Percentiles rank a stretch among this genome's conserved stretches.
phyloP scores from a whole-genome alignment of 2,329 filamentous ascomycete genomes.

The Ascosphaera acerosa region DNA sequence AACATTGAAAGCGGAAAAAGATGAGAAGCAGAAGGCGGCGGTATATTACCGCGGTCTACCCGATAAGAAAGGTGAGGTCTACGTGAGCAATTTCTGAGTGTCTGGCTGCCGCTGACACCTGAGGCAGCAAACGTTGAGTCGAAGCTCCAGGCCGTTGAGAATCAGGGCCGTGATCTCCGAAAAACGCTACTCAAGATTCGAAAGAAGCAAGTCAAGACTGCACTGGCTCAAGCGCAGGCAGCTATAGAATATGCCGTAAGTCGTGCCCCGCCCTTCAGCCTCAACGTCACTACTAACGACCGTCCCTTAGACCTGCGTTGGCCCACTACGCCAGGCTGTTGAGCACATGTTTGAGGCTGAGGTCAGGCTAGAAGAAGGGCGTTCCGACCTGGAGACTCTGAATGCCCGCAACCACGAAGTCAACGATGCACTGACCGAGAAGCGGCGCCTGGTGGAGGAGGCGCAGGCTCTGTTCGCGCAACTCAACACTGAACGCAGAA shows the following conservation, averaged over 20 bases:
- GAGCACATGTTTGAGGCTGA: conserved; percentile 41
- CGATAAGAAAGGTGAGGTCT: conserved; percentile 39
- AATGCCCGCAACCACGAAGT: conserved; percentile 38
- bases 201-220: conserved; percentile 28
- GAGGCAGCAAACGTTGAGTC: conserved; percentile 19
- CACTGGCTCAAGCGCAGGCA: conserved; percentile 30
- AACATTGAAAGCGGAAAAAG: conserved; percentile 32
- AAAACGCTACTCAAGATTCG: conserved; percentile 26
- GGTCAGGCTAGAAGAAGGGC: conserved; percentile 49
- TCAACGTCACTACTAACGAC: not conserved
- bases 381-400: conserved; percentile 53
- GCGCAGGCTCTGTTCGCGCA: conserved; percentile 8
- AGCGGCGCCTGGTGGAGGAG: conserved; percentile 12
- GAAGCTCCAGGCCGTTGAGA: conserved; percentile 20
- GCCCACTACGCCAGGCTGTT: conserved; percentile 34
- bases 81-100: conserved; percentile 6
- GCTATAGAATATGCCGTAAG: conserved; percentile 31
- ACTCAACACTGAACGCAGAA: too few species aligned
- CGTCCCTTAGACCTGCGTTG: conserved; percentile 27
- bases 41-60: conserved; percentile 42
- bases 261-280: conserved; percentile 3
- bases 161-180: conserved; percentile 19
- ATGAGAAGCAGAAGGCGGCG: conserved; percentile 36
- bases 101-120: conserved; percentile 8
- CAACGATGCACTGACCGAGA: conserved; percentile 18